These are phyloP conservation scores for Cordyceps fumosorosea DNA, from an alignment of 2,329 filamentous ascomycete species.

Conservation along the genomic window DNA sequence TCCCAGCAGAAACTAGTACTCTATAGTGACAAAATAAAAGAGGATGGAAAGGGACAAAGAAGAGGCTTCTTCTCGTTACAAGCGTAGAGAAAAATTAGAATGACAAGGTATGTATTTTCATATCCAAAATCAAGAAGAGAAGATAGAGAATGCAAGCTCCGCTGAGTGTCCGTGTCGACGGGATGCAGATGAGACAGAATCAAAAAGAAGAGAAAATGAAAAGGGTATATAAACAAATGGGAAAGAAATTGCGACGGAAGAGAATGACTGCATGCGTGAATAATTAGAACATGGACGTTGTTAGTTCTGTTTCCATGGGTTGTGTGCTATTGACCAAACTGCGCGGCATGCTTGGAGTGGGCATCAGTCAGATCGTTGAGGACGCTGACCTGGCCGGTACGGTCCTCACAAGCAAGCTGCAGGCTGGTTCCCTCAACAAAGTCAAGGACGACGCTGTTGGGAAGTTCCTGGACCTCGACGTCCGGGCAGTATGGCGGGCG, in stretches of 20 bases:
- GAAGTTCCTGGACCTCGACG: constrained; percentile 85
- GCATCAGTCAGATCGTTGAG: constrained; percentile 37
- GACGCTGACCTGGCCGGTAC: constrained; percentile 48
- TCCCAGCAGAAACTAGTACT: background rate
- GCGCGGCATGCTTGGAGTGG: constrained; percentile 26
- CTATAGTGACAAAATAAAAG: background rate
- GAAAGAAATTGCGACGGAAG: background rate
- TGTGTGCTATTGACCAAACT: constrained; percentile 24
- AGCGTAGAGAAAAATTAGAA: background rate
- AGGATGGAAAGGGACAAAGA: background rate
- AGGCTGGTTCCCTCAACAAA: constrained; percentile 55
- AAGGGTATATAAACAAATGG: constrained; percentile 11
- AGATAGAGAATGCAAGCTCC: background rate
- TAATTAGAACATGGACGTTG: background rate
- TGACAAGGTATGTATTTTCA: background rate
- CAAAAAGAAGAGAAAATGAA: constrained; percentile 6
- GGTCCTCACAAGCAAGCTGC: constrained; percentile 59
- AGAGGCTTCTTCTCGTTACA: background rate
- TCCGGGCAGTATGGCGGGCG: constrained; percentile 73
- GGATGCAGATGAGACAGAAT: background rate
- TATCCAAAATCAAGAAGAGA: background rate
- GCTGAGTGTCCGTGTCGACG: background rate
- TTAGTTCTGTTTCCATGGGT: background rate
- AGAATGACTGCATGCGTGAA: background rate
- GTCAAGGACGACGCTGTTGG: constrained; percentile 68